Percentiles rank a stretch among this genome's conserved stretches.
phyloP scores from a whole-genome alignment of 139 green algal genomes.

The Yamagishiella unicocca region DNA sequence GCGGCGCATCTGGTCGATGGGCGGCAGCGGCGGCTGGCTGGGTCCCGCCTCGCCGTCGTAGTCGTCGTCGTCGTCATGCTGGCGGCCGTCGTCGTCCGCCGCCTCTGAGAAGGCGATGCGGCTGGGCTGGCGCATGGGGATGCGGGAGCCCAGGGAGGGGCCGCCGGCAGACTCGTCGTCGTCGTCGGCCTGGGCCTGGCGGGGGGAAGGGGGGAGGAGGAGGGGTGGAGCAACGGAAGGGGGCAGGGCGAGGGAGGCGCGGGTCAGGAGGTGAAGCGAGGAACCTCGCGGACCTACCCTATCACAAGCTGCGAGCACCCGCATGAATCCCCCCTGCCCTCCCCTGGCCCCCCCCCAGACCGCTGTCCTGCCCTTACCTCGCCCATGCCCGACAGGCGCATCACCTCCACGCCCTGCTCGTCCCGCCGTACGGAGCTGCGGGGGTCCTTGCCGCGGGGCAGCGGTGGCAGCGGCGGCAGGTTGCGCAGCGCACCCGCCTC shows the following conservation, averaged over 20 bases:
- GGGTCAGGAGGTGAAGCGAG: too few relatives aligned
- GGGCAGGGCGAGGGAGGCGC: too few relatives aligned
- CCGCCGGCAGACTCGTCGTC: background rate
- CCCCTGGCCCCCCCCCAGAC: background rate
- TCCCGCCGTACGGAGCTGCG: background rate
- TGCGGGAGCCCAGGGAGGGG: background rate
- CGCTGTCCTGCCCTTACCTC: background rate
- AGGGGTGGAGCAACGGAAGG: too few relatives aligned
- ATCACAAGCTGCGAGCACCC: too few relatives aligned
- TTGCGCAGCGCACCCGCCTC: constrained; percentile 38
- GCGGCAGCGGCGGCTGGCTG: background rate
- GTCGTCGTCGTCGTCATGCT: background rate
- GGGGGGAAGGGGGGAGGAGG: too few relatives aligned
- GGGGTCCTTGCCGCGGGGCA: background rate
- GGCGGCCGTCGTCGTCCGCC: background rate
- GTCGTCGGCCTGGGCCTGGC: too few relatives aligned
- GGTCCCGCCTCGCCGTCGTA: background rate
- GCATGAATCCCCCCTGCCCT: too few relatives aligned
- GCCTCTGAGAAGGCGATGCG: constrained; percentile 24
- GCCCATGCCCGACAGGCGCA: background rate
- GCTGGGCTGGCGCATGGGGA: background rate
- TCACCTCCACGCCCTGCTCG: constrained; percentile 9
- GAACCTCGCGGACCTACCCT: too few relatives aligned
- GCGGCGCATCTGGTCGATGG: background rate
- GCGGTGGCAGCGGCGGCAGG: background rate